Percentiles rank a stretch among this genome's conserved stretches.
These are phyloP conservation scores for Sedum album DNA, from an alignment of 164 flowering plant genomes.

Conservation along the genomic window DNA sequence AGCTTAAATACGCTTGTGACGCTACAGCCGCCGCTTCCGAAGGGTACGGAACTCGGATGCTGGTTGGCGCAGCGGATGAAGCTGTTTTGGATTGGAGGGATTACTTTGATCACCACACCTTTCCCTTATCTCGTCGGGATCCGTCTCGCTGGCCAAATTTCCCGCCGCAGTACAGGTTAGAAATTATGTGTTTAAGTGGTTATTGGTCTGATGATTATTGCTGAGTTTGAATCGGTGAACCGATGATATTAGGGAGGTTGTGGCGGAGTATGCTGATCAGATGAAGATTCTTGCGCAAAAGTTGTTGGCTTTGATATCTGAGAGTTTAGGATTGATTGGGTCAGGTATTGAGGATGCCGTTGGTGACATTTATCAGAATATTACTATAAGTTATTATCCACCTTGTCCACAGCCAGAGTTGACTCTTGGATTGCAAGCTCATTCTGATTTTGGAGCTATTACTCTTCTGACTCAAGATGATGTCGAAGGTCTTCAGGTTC, in stretches of 20 bases:
- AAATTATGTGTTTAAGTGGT: not conserved
- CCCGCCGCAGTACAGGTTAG: constrained; percentile 50
- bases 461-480: constrained; percentile 81
- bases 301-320: constrained; percentile 49
- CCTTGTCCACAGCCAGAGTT: constrained; percentile 94
- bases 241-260: constrained; percentile 25
- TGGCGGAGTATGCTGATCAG: constrained; percentile 49
- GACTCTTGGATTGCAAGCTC: constrained; percentile 79
- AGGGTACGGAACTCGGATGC: constrained; percentile 85
- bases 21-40: constrained; percentile 53
- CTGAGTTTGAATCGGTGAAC: not conserved
- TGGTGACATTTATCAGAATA: constrained; percentile 81
- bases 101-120: constrained; percentile 85
- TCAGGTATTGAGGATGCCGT: constrained; percentile 55
- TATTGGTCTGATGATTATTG: not conserved
- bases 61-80: constrained; percentile 29
- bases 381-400: constrained; percentile 81
- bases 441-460: constrained; percentile 85
- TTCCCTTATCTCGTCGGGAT: constrained; percentile 62
- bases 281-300: constrained; percentile 54
- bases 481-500: constrained; percentile 79
- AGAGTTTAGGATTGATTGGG: constrained; percentile 47
- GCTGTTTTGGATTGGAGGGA: constrained; percentile 88
- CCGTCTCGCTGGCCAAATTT: constrained; percentile 65
- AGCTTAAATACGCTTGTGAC: constrained; percentile 48